Conservation (phyloP, 2,329 filamentous ascomycete genomes). For the Cordyceps militaris region DNA sequence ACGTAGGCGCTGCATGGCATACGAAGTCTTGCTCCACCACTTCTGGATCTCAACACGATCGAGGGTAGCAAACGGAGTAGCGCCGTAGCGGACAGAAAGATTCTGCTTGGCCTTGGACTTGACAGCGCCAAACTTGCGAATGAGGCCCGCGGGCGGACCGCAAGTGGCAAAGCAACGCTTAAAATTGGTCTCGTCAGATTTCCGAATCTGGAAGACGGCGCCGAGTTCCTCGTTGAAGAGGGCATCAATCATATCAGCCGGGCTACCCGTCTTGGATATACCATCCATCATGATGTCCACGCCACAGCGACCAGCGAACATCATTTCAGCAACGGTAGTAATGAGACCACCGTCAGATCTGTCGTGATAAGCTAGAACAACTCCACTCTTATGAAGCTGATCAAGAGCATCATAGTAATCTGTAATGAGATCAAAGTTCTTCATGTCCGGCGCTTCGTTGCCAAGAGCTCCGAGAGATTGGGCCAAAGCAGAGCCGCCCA, state of each 20-base stretch:
- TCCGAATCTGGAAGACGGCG: constrained; percentile 90
- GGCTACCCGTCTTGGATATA: constrained; percentile 54
- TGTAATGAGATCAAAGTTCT: constrained; percentile 69
- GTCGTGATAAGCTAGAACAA: constrained; percentile 90
- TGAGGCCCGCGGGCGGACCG: constrained; percentile 71
- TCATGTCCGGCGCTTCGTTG: constrained; percentile 77
- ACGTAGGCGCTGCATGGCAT: constrained; percentile 82
- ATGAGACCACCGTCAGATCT: constrained; percentile 87
- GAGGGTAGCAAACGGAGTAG: constrained; percentile 60
- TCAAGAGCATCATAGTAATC: constrained; percentile 86
- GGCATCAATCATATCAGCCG: constrained; percentile 61
- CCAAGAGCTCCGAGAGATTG: constrained; percentile 86
- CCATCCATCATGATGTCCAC: constrained; percentile 78
- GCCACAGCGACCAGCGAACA: constrained; percentile 91
- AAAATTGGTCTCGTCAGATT: constrained; percentile 77
- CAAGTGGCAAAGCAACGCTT: constrained; percentile 85
- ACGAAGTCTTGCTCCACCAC: constrained; percentile 82
- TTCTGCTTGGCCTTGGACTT: constrained; percentile 64
- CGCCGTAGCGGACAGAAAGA: constrained; percentile 66
- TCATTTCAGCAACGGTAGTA: constrained; percentile 91
- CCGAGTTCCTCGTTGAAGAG: constrained; percentile 97
- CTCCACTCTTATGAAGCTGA: constrained; percentile 51
- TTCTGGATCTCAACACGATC: constrained; percentile 70
- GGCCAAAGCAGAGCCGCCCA: constrained; percentile 86
- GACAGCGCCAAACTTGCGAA: constrained; percentile 77